Evolutionary conservation across 2,329 filamentous ascomycete species (phyloP), one percentile per base, ranked within the genome.

Genomic region (Penicillium sp.): DNA sequence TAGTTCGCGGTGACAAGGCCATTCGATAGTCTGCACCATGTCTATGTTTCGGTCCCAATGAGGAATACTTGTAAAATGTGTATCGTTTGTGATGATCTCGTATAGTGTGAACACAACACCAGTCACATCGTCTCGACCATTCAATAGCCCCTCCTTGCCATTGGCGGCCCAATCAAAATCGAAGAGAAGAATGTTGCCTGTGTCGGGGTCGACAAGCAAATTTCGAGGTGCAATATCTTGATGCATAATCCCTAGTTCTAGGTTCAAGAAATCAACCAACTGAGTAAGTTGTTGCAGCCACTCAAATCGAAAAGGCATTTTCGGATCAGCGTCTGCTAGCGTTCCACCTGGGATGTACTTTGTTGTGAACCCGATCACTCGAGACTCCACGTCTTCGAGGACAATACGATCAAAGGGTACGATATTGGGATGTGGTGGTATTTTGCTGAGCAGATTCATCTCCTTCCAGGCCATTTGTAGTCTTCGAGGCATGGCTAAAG

Each of bases 211-310:
- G 44, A 65, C 46, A 26, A 66, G 50, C 3, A 65, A 53, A 50
- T 65, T 66, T 9, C 58, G 55, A 11, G 58, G 60, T 39, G 60
- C 58, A 46, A 66, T 60, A 38, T 66, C 60, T 56, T 67, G 60
- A 55, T 68, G 57, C 46, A 61, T 64, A 35, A 67, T 59, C 6
- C 62, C 62, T 7, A 62, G 34, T 39, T 54, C 51, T 10, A 57
- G 29, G 20, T 56, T 57, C 0, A 57, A 42, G 9, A 58, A 62
- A 50, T 62, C 57, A 26, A 63, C 53, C 13, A 58, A 10, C 42
- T 53, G 28, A 16, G 47, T 59, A 39, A 60, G 57, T 37, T 61
- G 54, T 42, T 57, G 26, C 6, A 60, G 11, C 59, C 52, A 62
- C 38, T 61, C 50, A 44, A 61, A 60, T 48, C 39, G 51, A 14